A percentile compares a stretch with the other conserved stretches of the same genome.
Evolutionary conservation across 2,329 filamentous ascomycete genomes (phyloP).

Genomic region (Cladosporium phlei): DNA sequence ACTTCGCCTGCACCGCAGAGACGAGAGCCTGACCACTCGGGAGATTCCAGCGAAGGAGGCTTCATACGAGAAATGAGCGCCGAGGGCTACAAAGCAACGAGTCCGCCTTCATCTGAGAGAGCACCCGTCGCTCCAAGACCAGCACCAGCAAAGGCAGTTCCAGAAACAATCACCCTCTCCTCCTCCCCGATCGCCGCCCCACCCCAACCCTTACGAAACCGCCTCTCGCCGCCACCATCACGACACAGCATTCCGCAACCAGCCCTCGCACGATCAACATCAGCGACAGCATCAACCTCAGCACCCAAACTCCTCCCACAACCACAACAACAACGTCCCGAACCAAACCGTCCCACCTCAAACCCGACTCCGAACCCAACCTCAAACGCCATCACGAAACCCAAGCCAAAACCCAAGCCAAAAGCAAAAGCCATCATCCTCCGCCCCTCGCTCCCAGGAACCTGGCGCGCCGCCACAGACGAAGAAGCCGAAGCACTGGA

Average conservation of each 20-base stretch:
- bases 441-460: constrained; percentile 29
- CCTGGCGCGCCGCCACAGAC: constrained; percentile 30
- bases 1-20: not conserved
- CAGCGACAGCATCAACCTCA: no score
- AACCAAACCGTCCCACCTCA: not conserved
- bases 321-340: not conserved
- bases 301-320: not conserved
- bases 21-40: not conserved
- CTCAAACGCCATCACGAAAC: not conserved
- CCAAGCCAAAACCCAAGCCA: constrained; percentile 7
- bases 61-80: not conserved
- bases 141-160: not conserved
- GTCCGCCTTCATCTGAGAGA: constrained; percentile 1
- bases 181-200: not conserved
- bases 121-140: not conserved
- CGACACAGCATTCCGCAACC: not conserved
- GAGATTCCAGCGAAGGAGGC: not conserved
- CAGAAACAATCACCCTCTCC: not conserved
- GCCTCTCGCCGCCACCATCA: not conserved
- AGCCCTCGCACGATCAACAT: no score
- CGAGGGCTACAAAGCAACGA: not conserved
- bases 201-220: not conserved
- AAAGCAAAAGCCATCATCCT: constrained; percentile 23
- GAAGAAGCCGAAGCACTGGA: constrained; percentile 25
- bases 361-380: no score